Conservation (phyloP, 139 green algal genomes). For the Haematococcus lacustris region DNA sequence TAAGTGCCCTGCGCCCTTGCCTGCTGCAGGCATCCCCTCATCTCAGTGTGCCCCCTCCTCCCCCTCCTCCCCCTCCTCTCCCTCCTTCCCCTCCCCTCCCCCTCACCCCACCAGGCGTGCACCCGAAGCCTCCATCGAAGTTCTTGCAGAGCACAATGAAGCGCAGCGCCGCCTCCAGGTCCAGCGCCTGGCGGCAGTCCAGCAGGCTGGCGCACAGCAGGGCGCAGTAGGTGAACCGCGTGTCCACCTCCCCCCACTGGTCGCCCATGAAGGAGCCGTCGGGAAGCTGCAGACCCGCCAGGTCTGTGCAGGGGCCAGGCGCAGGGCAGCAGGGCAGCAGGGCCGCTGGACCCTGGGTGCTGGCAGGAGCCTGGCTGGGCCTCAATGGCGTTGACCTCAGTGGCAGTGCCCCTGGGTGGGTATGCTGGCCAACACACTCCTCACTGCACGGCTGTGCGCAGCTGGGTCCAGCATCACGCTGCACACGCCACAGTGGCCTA, state of each 20-base stretch:
- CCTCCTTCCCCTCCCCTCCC: not conserved
- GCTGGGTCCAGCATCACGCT: no score
- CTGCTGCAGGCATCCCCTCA: no score
- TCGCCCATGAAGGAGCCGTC: constrained; percentile 94
- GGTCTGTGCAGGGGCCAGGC: constrained; percentile 50
- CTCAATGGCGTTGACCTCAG: no score
- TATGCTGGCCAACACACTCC: no score
- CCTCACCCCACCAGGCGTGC: constrained; percentile 50
- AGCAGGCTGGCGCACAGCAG: constrained; percentile 68
- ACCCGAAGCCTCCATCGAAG: constrained; percentile 96
- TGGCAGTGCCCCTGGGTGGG: no score
- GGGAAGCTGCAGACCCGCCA: constrained; percentile 68
- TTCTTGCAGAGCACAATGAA: constrained; percentile 87
- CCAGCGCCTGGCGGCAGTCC: constrained; percentile 38
- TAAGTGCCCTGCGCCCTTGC: no score
- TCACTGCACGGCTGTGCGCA: no score
- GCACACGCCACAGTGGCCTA: no score
- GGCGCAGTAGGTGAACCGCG: constrained; percentile 92
- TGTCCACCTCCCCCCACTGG: constrained; percentile 95
- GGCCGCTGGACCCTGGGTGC: no score
- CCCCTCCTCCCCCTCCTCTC: not conserved
- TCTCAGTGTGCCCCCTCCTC: not conserved
- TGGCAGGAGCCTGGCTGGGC: no score
- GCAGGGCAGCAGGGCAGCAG: no score
- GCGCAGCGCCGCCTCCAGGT: constrained; percentile 63